These are phyloP conservation scores for Colletotrichum noveboracense DNA, from an alignment of 2,329 filamentous ascomycete species.

Conservation along the genomic window DNA sequence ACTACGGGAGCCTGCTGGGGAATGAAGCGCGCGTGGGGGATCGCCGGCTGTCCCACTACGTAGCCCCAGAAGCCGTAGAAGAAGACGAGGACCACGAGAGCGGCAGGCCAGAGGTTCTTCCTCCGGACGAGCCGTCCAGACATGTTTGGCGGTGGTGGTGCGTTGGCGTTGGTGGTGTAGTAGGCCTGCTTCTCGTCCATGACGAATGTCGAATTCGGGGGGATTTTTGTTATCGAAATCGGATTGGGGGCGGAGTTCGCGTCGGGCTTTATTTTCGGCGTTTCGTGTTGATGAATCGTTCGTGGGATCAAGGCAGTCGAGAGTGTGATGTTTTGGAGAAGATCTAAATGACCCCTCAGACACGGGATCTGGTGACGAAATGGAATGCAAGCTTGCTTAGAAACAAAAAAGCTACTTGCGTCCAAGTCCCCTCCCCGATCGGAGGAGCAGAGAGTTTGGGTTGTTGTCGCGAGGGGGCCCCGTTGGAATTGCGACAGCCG, in stretches of 20 bases:
- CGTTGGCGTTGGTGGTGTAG: background rate
- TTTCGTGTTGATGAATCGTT: background rate
- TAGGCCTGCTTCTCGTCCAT: slow-evolving; percentile 23
- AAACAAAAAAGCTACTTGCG: background rate
- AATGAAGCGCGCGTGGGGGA: background rate
- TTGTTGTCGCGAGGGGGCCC: slow-evolving; percentile 5
- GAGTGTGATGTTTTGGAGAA: background rate
- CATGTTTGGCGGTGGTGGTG: background rate
- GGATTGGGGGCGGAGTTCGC: background rate
- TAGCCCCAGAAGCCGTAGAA: slow-evolving; percentile 14
- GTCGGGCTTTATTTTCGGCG: background rate
- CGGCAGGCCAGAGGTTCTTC: background rate
- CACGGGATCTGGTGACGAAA: background rate
- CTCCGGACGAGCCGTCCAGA: background rate
- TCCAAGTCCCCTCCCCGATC: background rate
- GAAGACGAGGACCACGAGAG: background rate
- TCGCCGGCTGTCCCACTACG: background rate
- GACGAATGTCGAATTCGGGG: background rate
- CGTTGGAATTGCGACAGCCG: slow-evolving; percentile 15
- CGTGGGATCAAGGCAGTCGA: background rate
- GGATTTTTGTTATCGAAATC: background rate
- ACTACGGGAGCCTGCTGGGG: background rate
- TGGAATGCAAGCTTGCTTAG: background rate
- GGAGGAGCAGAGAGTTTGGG: background rate
- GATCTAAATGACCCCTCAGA: background rate